These are phyloP conservation scores for Telopea speciosissima DNA, from an alignment of 177 flowering plant genomes.

Conservation along the genomic window DNA sequence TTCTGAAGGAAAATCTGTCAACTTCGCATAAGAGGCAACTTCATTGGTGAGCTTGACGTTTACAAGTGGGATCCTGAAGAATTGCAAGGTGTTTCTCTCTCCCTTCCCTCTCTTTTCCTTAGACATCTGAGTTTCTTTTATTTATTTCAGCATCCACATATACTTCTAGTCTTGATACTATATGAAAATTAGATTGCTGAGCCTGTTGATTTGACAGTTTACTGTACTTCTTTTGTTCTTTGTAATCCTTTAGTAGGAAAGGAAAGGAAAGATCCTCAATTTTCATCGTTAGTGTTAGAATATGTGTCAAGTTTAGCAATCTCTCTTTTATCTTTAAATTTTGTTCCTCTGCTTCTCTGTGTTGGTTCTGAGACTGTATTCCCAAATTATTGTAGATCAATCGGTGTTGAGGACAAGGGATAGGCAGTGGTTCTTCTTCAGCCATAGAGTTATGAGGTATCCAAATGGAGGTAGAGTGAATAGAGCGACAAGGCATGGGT, in stretches of 20 bases:
- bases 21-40: conserved; percentile 34
- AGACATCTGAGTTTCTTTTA: no score
- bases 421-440: conserved; percentile 89
- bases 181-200: neutral
- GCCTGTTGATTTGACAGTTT: no score
- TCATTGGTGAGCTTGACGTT: conserved; percentile 60
- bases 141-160: no score
- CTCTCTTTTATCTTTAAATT: neutral
- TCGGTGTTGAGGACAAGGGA: conserved; percentile 72
- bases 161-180: no score
- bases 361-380: neutral
- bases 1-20: conserved; percentile 71
- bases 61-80: conserved; percentile 93
- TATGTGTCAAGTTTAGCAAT: no score
- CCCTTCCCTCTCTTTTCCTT: neutral
- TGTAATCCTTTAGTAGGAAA: no score
- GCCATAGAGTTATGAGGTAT: conserved; percentile 76
- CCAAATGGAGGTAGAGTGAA: conserved; percentile 77
- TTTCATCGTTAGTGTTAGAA: neutral
- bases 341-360: neutral
- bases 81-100: conserved; percentile 50
- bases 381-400: conserved; percentile 35
- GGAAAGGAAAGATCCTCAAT: neutral
- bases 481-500: conserved; percentile 71
- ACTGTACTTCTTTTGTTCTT: neutral